Base-by-base conservation (phyloP, 345 rosid species). In the Eucalyptus cladocalyx region DNA sequence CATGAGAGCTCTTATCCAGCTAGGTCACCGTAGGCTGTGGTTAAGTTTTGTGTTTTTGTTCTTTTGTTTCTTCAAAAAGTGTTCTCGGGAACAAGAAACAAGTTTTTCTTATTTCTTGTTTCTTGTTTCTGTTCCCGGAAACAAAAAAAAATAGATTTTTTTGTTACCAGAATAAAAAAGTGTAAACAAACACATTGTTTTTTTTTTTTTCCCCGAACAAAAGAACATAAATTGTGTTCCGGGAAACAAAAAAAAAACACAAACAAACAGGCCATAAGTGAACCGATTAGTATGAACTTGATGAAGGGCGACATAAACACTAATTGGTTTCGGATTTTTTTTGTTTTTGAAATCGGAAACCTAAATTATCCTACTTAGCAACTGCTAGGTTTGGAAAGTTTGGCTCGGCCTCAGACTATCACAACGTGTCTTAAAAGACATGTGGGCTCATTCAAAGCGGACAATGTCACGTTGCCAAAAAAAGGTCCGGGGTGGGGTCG, bases 41-140 rank as follows among this genome's bases (percentile, higher is more conserved):
- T 47, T 49, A 14, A 14, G 17, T 49, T 49, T 49, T 49, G 16
- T 49, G 17, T 49, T 49, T 49, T 14, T 14, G 1, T 49, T 49
- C 3, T 49, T 49, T 49, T 49, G 51, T 14, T 49, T 49, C 0
- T 49, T 49, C 51, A 49, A 49, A 48, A 49, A 14, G 51, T 49
- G 2, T 49, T 49, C 2, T 0, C 1, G 0, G 1, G 14, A 48
- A 48, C 15, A 48, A 48, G 0, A 48, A 11, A 47, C 5, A 11
- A 47, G 5, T 47, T 47, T 47, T 47, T 11, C 1, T 47, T 47
- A 4, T 47, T 47, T 47, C 1, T 47, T 47, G 11, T 47, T 47
- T 47, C 0, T 47, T 47, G 1, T 47, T 47, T 47, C 1, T 47
- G 0, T 45, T 45, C 4, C 4, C 11, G 0, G 1, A 0, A 45